Percentiles rank a stretch among this genome's conserved stretches.
phyloP scores from a whole-genome alignment of 1,284 basidiomycete genomes.

The Paramarasmius palmivorus region DNA sequence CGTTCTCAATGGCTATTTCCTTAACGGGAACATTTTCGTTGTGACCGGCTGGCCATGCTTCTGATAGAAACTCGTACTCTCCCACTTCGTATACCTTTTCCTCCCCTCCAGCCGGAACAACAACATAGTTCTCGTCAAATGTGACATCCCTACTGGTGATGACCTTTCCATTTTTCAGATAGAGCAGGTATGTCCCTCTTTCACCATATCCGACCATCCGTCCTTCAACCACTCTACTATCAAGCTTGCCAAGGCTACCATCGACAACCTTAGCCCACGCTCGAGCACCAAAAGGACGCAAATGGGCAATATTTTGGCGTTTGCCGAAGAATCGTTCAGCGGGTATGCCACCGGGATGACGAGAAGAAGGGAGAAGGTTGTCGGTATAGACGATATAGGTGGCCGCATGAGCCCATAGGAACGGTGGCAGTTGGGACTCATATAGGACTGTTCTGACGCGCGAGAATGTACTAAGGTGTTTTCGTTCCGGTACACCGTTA shows the following conservation, averaged over 20 bases:
- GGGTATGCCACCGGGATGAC: slow-evolving; percentile 19
- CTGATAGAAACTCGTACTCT: background rate
- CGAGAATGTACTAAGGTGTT: slow-evolving; percentile 18
- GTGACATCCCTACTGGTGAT: slow-evolving; percentile 22
- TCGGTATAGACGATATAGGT: slow-evolving; percentile 18
- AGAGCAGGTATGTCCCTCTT: slow-evolving; percentile 21
- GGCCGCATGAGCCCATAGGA: slow-evolving; percentile 17
- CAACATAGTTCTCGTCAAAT: slow-evolving; percentile 23
- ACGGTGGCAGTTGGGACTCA: slow-evolving; percentile 18
- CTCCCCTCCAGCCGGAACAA: slow-evolving; percentile 8
- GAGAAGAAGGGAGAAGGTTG: slow-evolving; percentile 22
- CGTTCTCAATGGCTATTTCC: too few relatives aligned
- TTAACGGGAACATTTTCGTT: background rate
- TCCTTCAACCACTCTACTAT: slow-evolving; percentile 18
- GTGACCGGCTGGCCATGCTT: background rate
- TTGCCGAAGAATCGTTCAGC: slow-evolving; percentile 18
- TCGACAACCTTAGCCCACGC: slow-evolving; percentile 27
- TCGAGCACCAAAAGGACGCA: slow-evolving; percentile 22
- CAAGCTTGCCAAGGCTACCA: slow-evolving; percentile 21
- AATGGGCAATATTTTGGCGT: slow-evolving; percentile 26
- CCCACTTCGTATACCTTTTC: background rate
- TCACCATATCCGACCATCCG: slow-evolving; percentile 24
- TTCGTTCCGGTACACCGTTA: slow-evolving; percentile 15
- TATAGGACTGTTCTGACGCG: slow-evolving; percentile 16
- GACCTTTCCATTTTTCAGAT: slow-evolving; percentile 1